Conservation (phyloP, 2,329 filamentous ascomycete genomes). For the Myriosclerotinia duriaeana region DNA sequence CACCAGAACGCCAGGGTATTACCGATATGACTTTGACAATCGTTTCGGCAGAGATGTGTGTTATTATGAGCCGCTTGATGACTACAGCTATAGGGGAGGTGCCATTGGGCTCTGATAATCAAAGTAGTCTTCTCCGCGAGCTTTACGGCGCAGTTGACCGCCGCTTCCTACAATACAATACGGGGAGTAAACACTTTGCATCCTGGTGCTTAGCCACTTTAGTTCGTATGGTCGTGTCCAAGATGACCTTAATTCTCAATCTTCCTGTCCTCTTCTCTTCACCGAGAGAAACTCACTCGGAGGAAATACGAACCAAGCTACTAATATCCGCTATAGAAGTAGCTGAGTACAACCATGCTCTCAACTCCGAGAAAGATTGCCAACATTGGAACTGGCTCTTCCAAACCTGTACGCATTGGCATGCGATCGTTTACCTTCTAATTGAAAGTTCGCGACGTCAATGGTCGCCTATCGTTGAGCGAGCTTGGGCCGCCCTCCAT, state of each 20-base stretch:
- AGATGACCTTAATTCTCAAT: constrained; percentile 56
- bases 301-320: constrained; percentile 46
- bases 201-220: constrained; percentile 46
- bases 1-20: constrained; percentile 16
- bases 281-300: constrained; percentile 42
- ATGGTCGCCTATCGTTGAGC: constrained; percentile 41
- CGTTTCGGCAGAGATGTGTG: constrained; percentile 19
- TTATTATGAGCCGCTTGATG: constrained; percentile 36
- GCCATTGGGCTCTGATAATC: constrained; percentile 43
- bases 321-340: constrained; percentile 54
- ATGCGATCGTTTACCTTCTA: constrained; percentile 44
- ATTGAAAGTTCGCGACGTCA: constrained; percentile 41
- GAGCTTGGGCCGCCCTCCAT: constrained; percentile 44
- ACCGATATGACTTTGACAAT: constrained; percentile 29
- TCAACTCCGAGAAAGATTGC: constrained; percentile 52
- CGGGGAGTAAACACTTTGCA: constrained; percentile 39
- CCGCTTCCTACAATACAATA: constrained; percentile 46
- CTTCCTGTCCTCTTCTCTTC: constrained; percentile 51
- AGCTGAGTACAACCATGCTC: constrained; percentile 54
- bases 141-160: constrained; percentile 47
- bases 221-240: constrained; percentile 52
- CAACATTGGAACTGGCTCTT: constrained; percentile 46
- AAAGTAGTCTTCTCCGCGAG: constrained; percentile 48
- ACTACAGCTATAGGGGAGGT: constrained; percentile 39
- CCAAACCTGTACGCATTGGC: constrained; percentile 45